Percentiles rank a stretch among this genome's conserved stretches.
These are phyloP conservation scores for Blastocystis sp. DNA, from an alignment of 352 stramenopile species.

Conservation along the genomic window DNA sequence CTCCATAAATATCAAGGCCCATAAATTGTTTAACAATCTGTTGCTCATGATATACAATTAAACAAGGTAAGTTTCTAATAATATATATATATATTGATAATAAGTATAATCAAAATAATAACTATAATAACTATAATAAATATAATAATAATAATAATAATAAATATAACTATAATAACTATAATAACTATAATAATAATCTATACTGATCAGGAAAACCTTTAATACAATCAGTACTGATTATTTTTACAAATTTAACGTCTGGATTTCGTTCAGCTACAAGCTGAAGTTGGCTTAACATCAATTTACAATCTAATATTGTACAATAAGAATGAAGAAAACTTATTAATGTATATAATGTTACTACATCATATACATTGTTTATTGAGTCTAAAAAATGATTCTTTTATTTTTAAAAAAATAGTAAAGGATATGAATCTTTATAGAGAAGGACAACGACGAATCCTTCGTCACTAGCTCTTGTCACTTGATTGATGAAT, in stretches of 20 bases:
- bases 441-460: constrained; percentile 70
- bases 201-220: constrained; percentile 59
- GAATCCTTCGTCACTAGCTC: constrained; percentile 54
- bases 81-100: no score
- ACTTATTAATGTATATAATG: no score
- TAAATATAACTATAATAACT: no score
- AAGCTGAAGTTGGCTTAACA: constrained; percentile 60
- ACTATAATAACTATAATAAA: no score
- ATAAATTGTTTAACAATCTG: constrained; percentile 64
- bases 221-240: constrained; percentile 63
- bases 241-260: constrained; percentile 75
- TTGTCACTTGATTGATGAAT: constrained; percentile 69
- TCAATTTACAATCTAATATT: constrained; percentile 65
- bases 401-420: no score
- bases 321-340: no score
- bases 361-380: no score
- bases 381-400: no score
- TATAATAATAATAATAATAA: no score
- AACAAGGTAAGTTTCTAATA: constrained; percentile 62
- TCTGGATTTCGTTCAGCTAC: constrained; percentile 62
- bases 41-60: constrained; percentile 73
- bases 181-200: neutral
- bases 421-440: constrained; percentile 42
- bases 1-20: constrained; percentile 61
- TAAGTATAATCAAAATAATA: no score